Evolutionary conservation across 2,329 filamentous ascomycete genomes (phyloP), one percentile per base, ranked within the genome.

Genomic region (Fusarium ambrosium): DNA sequence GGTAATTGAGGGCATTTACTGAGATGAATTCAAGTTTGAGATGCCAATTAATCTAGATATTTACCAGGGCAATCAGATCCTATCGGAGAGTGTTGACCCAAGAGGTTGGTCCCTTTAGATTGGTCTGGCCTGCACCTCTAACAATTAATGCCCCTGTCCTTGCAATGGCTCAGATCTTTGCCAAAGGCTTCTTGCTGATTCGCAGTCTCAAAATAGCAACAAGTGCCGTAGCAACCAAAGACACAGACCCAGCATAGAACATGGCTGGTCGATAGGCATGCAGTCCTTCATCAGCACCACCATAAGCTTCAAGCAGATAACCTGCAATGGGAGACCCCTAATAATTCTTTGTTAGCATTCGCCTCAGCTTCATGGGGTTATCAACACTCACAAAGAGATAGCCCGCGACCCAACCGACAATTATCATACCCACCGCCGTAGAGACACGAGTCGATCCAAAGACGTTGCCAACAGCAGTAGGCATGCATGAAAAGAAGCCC

Each of bases 401-500:
- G 0, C 91, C 90, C 1, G 86, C 87, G 3, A 86, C 84, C 90
- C 90, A 92, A 2, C 88, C 88, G 0, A 87, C 91, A 2, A 91
- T 86, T 41, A 90, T 85, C 89, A 92, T 91, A 6, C 89, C 86
- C 87, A 92, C 90, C 0, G 88, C 89, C 22, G 90, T 86, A 4
- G 86, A 84, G 41, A 90, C 85, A 5, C 88, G 83, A 1, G 85
- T 85, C 4, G 85, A 88, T 2, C 89, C 90, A 81, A 91, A 91
- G 0, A 90, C 86, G 72, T 87, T 90, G 0, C 88, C 87, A 0
- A 92, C 88, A 3, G 90, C 90, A 0, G 90, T 92, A 0, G 91
- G 91, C 85, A 92, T 91, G 0, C 88, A 88, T 1, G 88, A 87
- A 76, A 92, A 92, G 82, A 92, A 92, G 0, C 88, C 89, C 0